Percentiles rank a stretch among this genome's conserved stretches.
These are phyloP conservation scores for Lagenaria siceraria DNA, from an alignment of 306 rosid species.

Conservation along the genomic window DNA sequence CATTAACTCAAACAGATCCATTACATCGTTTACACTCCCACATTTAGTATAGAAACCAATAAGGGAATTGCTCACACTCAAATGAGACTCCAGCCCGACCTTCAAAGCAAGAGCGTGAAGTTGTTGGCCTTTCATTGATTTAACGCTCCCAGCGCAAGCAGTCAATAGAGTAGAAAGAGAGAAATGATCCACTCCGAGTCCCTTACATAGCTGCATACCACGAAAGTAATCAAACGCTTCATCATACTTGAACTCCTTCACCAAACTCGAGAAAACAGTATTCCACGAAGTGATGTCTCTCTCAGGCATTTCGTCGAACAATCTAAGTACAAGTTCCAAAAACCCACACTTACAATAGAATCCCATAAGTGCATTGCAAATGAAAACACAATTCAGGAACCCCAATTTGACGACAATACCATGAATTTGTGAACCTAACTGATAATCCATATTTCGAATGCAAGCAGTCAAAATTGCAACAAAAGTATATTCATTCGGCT, in stretches of 20 bases:
- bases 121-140: conserved; percentile 34
- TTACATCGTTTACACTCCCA: conserved; percentile 36
- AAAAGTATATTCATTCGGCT: conserved; percentile 52
- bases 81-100: conserved; percentile 40
- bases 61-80: conserved; percentile 67
- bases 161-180: conserved; percentile 55
- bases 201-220: conserved; percentile 26
- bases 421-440: conserved; percentile 54
- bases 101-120: conserved; percentile 60
- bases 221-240: conserved; percentile 35
- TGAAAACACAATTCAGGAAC: conserved; percentile 32
- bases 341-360: conserved; percentile 43
- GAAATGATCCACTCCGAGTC: conserved; percentile 31
- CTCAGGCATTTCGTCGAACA: conserved; percentile 41
- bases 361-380: conserved; percentile 52
- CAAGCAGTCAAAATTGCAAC: conserved; percentile 80
- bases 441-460: conserved; percentile 19
- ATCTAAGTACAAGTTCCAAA: conserved; percentile 19
- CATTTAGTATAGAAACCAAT: conserved; percentile 43
- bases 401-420: conserved; percentile 45
- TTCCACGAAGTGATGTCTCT: conserved; percentile 71
- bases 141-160: conserved; percentile 32
- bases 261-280: conserved; percentile 39
- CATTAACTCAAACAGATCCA: conserved; percentile 47
- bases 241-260: conserved; percentile 28